Evolutionary conservation across 1,284 basidiomycete species (phyloP).

Genomic region (Vanrija sp.): DNA sequence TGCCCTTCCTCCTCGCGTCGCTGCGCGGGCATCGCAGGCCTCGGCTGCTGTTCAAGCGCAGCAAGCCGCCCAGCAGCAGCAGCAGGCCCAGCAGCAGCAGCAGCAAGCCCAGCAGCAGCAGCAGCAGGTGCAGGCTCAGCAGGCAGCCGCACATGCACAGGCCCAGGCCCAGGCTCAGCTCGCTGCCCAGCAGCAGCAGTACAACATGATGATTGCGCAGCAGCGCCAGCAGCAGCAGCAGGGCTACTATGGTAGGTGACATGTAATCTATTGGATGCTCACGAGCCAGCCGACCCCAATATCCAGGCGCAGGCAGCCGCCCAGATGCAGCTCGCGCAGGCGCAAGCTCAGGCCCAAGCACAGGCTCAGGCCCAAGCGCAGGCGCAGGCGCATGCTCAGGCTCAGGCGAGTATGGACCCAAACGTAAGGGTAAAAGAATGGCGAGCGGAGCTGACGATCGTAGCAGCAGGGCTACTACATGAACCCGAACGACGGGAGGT

Average conservation of each 20-base stretch:
- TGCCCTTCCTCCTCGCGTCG: conserved; percentile 41
- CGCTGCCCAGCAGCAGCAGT: conserved; percentile 28
- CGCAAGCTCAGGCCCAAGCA: conserved; percentile 31
- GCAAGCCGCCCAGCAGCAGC: conserved; percentile 21
- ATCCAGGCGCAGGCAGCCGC: conserved; percentile 17
- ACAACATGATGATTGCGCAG: conserved; percentile 18
- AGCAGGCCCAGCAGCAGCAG: conserved; percentile 17
- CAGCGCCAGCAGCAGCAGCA: conserved; percentile 27
- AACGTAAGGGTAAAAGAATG: background rate
- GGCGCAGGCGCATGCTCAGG: background rate
- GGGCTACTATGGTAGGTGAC: conserved; percentile 35
- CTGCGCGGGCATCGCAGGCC: conserved; percentile 37
- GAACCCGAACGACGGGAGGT: conserved; percentile 24
- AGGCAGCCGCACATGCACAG: conserved; percentile 44
- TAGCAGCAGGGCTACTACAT: conserved; percentile 33
- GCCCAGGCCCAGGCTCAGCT: conserved; percentile 50
- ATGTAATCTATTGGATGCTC: background rate
- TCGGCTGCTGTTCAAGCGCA: conserved; percentile 40
- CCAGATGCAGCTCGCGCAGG: conserved; percentile 32
- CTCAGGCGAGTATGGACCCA: background rate
- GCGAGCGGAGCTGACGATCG: conserved; percentile 5
- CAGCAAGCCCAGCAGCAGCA: conserved; percentile 49
- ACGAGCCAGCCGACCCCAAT: conserved; percentile 8
- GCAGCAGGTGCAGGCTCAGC: conserved; percentile 46
- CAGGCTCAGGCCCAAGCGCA: conserved; percentile 23